phyloP scores from a whole-genome alignment of 2,329 filamentous ascomycete genomes.

The Arthrocladium fulminans region DNA sequence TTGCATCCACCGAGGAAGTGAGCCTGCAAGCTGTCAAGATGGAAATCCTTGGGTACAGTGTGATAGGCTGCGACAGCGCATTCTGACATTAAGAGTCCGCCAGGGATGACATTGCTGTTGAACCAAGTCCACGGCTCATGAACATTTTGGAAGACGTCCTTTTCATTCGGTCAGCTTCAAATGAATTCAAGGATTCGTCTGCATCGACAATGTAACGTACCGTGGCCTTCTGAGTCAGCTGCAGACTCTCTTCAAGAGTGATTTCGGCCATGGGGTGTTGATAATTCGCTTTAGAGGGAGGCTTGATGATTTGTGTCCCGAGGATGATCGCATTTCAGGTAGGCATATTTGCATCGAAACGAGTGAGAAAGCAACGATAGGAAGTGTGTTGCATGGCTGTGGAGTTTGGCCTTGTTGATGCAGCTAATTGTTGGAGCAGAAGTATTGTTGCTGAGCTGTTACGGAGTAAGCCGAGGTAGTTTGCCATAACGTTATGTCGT shows the following conservation, averaged over 20 bases:
- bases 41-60: conserved; percentile 16
- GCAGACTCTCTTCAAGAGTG: conserved; percentile 14
- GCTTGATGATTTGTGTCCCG: too few relatives aligned
- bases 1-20: conserved; percentile 19
- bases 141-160: conserved; percentile 16
- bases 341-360: too few relatives aligned
- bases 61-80: conserved; percentile 18
- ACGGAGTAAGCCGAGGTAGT: too few relatives aligned
- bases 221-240: conserved; percentile 13
- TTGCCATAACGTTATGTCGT: neutral
- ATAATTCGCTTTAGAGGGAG: too few relatives aligned
- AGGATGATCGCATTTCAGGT: too few relatives aligned
- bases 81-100: conserved; percentile 20
- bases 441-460: too few relatives aligned
- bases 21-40: conserved; percentile 18
- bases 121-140: conserved; percentile 20
- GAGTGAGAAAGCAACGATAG: too few relatives aligned
- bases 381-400: too few relatives aligned
- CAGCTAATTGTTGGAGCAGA: too few relatives aligned
- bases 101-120: conserved; percentile 16
- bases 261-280: neutral
- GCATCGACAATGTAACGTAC: conserved; percentile 9
- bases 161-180: neutral
- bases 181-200: neutral
- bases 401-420: too few relatives aligned